A percentile compares a stretch with the other conserved stretches of the same genome.
Conservation (phyloP, 106 monocot species). For the Hemerocallis citrina region DNA sequence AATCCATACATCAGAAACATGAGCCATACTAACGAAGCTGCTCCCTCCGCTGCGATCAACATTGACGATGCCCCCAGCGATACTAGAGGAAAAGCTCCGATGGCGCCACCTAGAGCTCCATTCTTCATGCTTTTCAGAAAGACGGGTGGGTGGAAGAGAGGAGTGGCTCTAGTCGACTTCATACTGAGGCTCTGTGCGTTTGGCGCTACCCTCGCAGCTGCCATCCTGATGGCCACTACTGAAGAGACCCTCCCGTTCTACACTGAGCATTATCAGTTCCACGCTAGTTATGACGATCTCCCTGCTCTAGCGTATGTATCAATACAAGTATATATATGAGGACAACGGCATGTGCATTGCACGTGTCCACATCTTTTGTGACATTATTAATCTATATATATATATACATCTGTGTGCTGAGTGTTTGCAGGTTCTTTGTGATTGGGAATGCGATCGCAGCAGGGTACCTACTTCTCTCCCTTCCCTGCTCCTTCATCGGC, state of each 20-base stretch:
- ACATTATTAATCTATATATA: too few relatives aligned
- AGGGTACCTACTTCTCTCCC: slow-evolving; percentile 6
- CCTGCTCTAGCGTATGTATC: slow-evolving; percentile 5
- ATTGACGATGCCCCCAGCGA: background rate
- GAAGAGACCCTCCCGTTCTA: slow-evolving; percentile 17
- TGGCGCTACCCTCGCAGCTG: slow-evolving; percentile 5
- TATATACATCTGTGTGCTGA: too few relatives aligned
- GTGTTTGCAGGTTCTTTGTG: slow-evolving; percentile 15
- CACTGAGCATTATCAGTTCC: slow-evolving; percentile 14
- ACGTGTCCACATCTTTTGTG: too few relatives aligned
- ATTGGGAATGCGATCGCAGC: slow-evolving; percentile 4
- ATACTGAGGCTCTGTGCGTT: slow-evolving; percentile 4
- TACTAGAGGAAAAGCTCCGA: background rate
- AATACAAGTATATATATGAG: too few relatives aligned
- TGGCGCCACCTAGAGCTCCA: background rate
- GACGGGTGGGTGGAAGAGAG: slow-evolving; percentile 6
- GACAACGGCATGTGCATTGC: too few relatives aligned
- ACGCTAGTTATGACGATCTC: slow-evolving; percentile 12
- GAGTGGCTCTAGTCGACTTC: background rate
- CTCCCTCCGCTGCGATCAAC: slow-evolving; percentile 10
- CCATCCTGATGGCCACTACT: slow-evolving; percentile 6
- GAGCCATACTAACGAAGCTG: background rate
- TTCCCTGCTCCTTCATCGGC: slow-evolving; percentile 7
- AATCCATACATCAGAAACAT: background rate
- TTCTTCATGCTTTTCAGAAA: slow-evolving; percentile 1